phyloP scores from a whole-genome alignment of 2,329 filamentous ascomycete genomes.

The Trichoderma sp. region DNA sequence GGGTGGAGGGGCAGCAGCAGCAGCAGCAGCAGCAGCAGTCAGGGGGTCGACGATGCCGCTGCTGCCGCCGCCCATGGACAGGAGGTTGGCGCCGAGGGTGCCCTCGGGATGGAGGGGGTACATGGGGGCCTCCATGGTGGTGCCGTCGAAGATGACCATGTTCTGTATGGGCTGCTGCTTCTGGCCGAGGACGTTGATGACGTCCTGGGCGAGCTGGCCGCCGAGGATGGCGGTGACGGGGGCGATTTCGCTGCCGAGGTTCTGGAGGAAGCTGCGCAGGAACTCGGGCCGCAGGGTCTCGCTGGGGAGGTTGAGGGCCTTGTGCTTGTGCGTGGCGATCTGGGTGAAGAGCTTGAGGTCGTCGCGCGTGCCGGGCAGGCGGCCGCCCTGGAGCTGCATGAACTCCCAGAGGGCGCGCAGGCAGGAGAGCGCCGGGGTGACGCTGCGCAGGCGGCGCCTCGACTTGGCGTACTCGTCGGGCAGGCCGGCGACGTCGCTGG shows the following conservation, averaged over 20 bases:
- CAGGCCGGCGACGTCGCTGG: constrained; percentile 74
- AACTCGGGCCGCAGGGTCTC: constrained; percentile 71
- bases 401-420: constrained; percentile 91
- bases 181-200: constrained; percentile 91
- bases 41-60: constrained; percentile 29
- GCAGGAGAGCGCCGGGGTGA: constrained; percentile 84
- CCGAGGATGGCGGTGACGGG: constrained; percentile 89
- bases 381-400: constrained; percentile 53
- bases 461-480: constrained; percentile 67
- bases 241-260: constrained; percentile 79
- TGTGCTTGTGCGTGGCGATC: constrained; percentile 76
- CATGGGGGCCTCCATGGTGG: constrained; percentile 73
- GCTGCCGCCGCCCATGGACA: constrained; percentile 39
- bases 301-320: constrained; percentile 68
- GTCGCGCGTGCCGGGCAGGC: constrained; percentile 58
- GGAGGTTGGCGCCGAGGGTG: constrained; percentile 52
- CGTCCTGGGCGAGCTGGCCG: constrained; percentile 89
- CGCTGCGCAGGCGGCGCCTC: constrained; percentile 68
- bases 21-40: not conserved
- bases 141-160: constrained; percentile 87
- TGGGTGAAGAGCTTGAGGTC: constrained; percentile 78
- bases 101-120: constrained; percentile 79
- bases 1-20: constrained; percentile 17
- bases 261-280: constrained; percentile 82
- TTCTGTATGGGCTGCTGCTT: constrained; percentile 96